phyloP scores from a whole-genome alignment of 352 stramenopile genomes.

The Globisporangium nagaii region DNA sequence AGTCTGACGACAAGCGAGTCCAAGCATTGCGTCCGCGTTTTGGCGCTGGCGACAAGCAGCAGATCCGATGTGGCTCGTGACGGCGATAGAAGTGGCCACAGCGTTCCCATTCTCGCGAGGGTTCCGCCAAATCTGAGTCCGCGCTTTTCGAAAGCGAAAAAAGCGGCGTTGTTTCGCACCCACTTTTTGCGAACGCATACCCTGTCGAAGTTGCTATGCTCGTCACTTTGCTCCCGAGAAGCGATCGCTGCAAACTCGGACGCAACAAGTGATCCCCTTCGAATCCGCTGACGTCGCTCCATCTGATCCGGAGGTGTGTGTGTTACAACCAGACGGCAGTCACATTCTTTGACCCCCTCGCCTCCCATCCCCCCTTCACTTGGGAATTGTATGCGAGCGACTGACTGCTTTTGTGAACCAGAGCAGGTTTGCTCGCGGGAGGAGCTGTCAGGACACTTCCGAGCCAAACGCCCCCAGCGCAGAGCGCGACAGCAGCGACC shows the following conservation, averaged over 20 bases:
- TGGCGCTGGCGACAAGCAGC: too few relatives aligned
- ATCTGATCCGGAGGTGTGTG: conserved; percentile 1
- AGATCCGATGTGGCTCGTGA: too few relatives aligned
- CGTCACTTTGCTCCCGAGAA: too few relatives aligned
- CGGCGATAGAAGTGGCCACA: too few relatives aligned
- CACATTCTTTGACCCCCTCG: not conserved
- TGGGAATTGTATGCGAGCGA: not conserved
- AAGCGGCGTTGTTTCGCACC: not conserved
- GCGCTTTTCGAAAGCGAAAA: not conserved
- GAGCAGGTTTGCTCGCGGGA: not conserved
- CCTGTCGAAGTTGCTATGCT: not conserved
- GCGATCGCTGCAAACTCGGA: too few relatives aligned
- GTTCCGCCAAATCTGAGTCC: not conserved
- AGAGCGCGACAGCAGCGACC: not conserved
- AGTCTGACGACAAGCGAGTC: not conserved
- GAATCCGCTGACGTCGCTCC: not conserved
- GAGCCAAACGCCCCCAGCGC: too few relatives aligned
- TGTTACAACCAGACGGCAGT: conserved; percentile 2
- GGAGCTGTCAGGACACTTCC: not conserved
- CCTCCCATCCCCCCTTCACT: conserved; percentile 1
- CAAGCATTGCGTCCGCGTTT: too few relatives aligned
- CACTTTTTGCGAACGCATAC: not conserved
- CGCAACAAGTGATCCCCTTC: too few relatives aligned
- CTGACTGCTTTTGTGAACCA: not conserved
- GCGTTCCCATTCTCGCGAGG: not conserved